Evolutionary conservation across 2,329 filamentous ascomycete genomes (phyloP), one percentile per base, ranked within the genome.

Genomic region (Drechslera avenae): DNA sequence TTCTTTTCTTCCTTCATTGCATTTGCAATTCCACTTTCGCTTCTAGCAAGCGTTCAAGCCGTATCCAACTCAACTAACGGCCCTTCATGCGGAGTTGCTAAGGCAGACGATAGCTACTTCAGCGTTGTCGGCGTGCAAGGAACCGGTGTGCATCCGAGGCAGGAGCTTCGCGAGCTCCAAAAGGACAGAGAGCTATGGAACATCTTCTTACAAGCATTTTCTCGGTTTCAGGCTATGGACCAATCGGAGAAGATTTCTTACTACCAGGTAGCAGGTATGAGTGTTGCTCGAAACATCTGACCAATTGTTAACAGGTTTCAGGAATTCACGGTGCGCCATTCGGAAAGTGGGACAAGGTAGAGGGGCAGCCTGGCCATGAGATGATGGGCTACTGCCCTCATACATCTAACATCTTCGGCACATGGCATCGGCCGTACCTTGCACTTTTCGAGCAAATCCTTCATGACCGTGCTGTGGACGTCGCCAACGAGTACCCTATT

Each of bases 241-340:
- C 67, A 71, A 33, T 54, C 31, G 16, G 58, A 67, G 16, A 67
- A 67, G 39, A 55, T 64, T 6, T 71, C 67, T 35, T 71, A 70
- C 53, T 72, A 61, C 41, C 52, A 69, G 36, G 48, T 72, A 39
- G 66, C 68, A 9, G 65, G 67, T 69, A 62, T 31, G 56, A 30
- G 4, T 13, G 2, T 2, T 26, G 14, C 7, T 3, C 10, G 47
- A 63, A 16, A 55, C 9, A 17, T 5, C 9, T 3, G 2, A 5
- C 13, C 16, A 28, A 2, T 2, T 8, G 9, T 18, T 46, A n/a
- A 50, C 35, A 31, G 1, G 1, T 1, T 14, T 6, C 5, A 71
- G 68, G 63, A 8, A 69, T 71, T 46, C 67, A 71, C 13, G 68
- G 67, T n/a, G 65, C 56, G 44, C 67, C 67, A 13, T 69, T 70